These are phyloP conservation scores for Podaxis sp. DNA, from an alignment of 768 basidiomycete species.

Conservation along the genomic window DNA sequence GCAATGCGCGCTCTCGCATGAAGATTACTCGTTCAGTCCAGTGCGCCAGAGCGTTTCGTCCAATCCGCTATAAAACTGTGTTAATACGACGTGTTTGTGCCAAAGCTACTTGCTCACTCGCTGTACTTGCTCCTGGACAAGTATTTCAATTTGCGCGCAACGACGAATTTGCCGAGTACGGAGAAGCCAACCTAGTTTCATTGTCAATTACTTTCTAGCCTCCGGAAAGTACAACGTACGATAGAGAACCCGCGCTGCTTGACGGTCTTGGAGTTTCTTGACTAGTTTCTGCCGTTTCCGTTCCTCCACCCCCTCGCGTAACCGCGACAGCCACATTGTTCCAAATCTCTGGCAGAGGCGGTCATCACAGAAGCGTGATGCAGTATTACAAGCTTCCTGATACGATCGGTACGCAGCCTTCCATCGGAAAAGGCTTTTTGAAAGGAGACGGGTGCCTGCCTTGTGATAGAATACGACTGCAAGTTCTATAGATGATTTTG, in stretches of 20 bases:
- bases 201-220: background rate
- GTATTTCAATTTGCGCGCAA: slow-evolving; percentile 38
- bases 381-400: slow-evolving; percentile 19
- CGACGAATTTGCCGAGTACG: slow-evolving; percentile 33
- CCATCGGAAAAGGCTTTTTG: slow-evolving; percentile 17
- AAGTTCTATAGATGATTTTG: slow-evolving; percentile 12
- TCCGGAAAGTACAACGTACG: background rate
- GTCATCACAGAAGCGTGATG: slow-evolving; percentile 18
- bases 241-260: slow-evolving; percentile 14
- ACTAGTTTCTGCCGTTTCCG: slow-evolving; percentile 20
- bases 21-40: slow-evolving; percentile 78
- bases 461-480: slow-evolving; percentile 17
- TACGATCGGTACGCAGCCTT: slow-evolving; percentile 17
- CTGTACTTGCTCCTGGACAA: slow-evolving; percentile 33
- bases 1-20: slow-evolving; percentile 69
- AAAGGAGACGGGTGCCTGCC: slow-evolving; percentile 14
- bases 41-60: slow-evolving; percentile 39
- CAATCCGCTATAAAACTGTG: slow-evolving; percentile 39
- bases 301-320: slow-evolving; percentile 18
- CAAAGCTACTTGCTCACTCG: slow-evolving; percentile 23
- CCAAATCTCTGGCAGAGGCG: slow-evolving; percentile 15
- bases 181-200: slow-evolving; percentile 42
- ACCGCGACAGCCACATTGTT: background rate
- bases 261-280: slow-evolving; percentile 15
- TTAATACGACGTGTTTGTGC: background rate